A percentile compares a stretch with the other conserved stretches of the same genome.
Evolutionary conservation across 441 rosid genomes (phyloP).

Genomic region (Pelargonium fulgidum): DNA sequence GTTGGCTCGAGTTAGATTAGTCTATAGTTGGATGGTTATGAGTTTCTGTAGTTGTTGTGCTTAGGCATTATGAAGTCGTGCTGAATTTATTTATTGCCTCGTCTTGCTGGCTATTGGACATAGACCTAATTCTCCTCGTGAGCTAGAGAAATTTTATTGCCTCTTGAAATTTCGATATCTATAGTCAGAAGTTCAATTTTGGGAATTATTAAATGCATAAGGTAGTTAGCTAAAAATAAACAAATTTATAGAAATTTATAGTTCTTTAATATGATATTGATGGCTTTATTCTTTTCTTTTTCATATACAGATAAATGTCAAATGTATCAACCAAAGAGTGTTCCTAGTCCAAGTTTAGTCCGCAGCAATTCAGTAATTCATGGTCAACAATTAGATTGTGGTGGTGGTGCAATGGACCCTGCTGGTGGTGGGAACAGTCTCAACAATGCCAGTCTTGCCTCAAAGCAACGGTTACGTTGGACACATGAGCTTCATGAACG

Average conservation of each 20-base stretch:
- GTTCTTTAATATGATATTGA: background rate
- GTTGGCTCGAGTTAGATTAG: too few species aligned
- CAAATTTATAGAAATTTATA: background rate
- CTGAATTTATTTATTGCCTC: background rate
- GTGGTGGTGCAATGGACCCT: conserved; percentile 57
- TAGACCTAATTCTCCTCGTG: background rate
- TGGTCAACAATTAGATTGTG: conserved; percentile 48
- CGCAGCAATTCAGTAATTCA: conserved; percentile 41
- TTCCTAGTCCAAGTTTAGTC: conserved; percentile 38
- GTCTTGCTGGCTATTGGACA: background rate
- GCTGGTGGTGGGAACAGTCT: conserved; percentile 50
- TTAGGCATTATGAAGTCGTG: too few species aligned
- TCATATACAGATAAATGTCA: conserved; percentile 31
- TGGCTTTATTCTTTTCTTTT: conserved; percentile 11
- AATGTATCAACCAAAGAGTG: conserved; percentile 41
- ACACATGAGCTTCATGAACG: conserved; percentile 76
- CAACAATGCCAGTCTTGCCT: conserved; percentile 54
- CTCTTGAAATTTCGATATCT: background rate
- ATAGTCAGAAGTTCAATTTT: background rate
- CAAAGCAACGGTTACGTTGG: conserved; percentile 73
- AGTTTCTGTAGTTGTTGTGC: too few species aligned
- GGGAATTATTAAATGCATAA: background rate
- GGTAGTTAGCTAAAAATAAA: background rate
- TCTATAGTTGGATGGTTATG: too few species aligned
- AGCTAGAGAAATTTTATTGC: background rate